A percentile compares a stretch with the other conserved stretches of the same genome.
These are phyloP conservation scores for Mycena sp. DNA, from an alignment of 1,284 basidiomycete genomes.

Conservation along the genomic window DNA sequence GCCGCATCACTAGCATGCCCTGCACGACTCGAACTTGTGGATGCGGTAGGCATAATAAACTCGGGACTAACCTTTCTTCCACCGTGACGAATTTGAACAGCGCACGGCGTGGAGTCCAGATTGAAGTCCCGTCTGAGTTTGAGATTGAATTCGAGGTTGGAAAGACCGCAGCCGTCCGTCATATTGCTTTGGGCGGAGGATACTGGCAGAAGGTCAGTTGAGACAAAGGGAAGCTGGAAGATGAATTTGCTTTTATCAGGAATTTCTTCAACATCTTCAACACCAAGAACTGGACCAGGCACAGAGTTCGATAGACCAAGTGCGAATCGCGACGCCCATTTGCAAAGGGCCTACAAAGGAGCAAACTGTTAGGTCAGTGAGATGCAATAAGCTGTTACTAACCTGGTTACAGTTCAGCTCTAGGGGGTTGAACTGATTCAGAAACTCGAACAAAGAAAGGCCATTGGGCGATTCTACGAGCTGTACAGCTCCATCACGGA, in stretches of 20 bases:
- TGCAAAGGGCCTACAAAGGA: slow-evolving; percentile 45
- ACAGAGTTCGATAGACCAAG: slow-evolving; percentile 52
- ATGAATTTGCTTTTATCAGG: slow-evolving; percentile 43
- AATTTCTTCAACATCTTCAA: slow-evolving; percentile 35
- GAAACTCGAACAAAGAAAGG: slow-evolving; percentile 41
- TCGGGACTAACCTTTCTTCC: slow-evolving; percentile 48
- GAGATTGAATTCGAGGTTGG: slow-evolving; percentile 43
- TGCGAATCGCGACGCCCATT: slow-evolving; percentile 51
- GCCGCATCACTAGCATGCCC: slow-evolving; percentile 40
- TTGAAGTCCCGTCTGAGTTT: slow-evolving; percentile 39
- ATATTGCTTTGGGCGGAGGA: slow-evolving; percentile 41
- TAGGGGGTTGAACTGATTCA: slow-evolving; percentile 48
- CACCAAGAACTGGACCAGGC: slow-evolving; percentile 44
- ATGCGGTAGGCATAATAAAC: too few relatives aligned
- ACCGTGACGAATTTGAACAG: slow-evolving; percentile 50
- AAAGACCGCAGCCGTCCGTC: slow-evolving; percentile 57
- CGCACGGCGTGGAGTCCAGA: slow-evolving; percentile 45
- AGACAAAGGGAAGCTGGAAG: not conserved
- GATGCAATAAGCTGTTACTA: not conserved
- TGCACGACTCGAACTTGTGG: too few relatives aligned
- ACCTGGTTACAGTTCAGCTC: slow-evolving; percentile 45
- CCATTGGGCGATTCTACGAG: not conserved
- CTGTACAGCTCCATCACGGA: slow-evolving; percentile 18
- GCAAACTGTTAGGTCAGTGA: not conserved
- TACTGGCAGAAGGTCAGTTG: slow-evolving; percentile 2